Conservation (phyloP, 345 rosid species). For the Noccaea caerulescens region DNA sequence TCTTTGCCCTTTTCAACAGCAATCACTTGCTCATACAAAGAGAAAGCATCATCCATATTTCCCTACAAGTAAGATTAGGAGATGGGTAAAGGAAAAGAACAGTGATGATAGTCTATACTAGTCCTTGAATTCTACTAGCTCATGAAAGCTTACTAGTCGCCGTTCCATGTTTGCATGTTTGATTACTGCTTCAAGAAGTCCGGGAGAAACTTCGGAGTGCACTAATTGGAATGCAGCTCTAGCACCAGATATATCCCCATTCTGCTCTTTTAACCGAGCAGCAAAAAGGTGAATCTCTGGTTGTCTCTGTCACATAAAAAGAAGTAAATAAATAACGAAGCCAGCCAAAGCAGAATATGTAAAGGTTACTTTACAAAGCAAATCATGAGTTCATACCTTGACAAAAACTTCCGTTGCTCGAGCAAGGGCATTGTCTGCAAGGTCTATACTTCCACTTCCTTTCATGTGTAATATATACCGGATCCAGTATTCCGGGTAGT, state of each 20-base stretch:
- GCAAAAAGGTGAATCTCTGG: constrained; percentile 94
- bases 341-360: background rate
- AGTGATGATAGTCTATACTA: constrained; percentile 13
- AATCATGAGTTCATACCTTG: constrained; percentile 60
- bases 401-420: constrained; percentile 97
- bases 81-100: constrained; percentile 32
- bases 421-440: constrained; percentile 83
- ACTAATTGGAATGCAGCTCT: constrained; percentile 86
- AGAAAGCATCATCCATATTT: constrained; percentile 73
- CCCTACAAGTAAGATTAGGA: constrained; percentile 58
- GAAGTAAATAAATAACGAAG: constrained; percentile 25
- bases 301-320: constrained; percentile 63
- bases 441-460: constrained; percentile 76
- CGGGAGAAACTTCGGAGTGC: constrained; percentile 89
- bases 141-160: constrained; percentile 61
- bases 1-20: constrained; percentile 98
- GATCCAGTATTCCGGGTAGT: constrained; percentile 92
- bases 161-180: constrained; percentile 98
- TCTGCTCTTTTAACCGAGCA: constrained; percentile 89
- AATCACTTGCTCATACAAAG: constrained; percentile 86
- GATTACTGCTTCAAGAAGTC: constrained; percentile 89
- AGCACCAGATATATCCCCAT: constrained; percentile 80
- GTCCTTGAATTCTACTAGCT: constrained; percentile 28
- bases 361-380: background rate
- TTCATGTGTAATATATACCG: constrained; percentile 86